Evolutionary conservation across 257 asterid genomes (phyloP), one percentile per base, ranked within the genome.

Genomic region (Lavandula angustifolia): DNA sequence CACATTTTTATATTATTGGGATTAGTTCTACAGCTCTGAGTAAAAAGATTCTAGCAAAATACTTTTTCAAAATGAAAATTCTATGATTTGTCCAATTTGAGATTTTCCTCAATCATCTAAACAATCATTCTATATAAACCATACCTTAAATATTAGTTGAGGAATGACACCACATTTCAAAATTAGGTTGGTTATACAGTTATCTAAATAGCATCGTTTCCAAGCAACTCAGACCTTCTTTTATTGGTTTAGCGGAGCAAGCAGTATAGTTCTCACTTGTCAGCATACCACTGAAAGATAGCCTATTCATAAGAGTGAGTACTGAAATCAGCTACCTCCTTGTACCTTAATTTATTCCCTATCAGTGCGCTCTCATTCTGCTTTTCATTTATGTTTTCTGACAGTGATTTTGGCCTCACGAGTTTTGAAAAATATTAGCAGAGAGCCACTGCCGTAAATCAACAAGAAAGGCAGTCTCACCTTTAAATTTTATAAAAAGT

Each of bases 1-100:
- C 72, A 74, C 16, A 56, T 66, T 52, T 31, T 42, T 37, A 53
- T 64, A 16, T 70, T 32, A 68, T 49, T 61, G 11, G 8, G 40
- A 63, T 71, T 61, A 73, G 51, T 41, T 60, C 48, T 50, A 54
- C 38, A 16, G 27, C 29, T 57, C 4, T 12, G 50, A 27, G 60
- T 35, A 42, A 22, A 66, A 51, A 33, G 7, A 1, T 13, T 55
- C 54, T 54, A 47, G 60, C 34, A 59, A 31, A 27, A 29, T 31
- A 22, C 27, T 22, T 44, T 46, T 50, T 7, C 9, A 14, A 4
- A 12, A 40, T 13, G 47, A 41, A 22, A 41, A 60, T 9, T 9
- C 34, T 18, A 54, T 17, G 46, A n/a, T 57, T 43, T 40, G 58
- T n/a, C 64, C 49, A 63, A n/a, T 29, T 3, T 46, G 56, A 49